phyloP scores from a whole-genome alignment of 805 yeast species.

The Candida ortonii region DNA sequence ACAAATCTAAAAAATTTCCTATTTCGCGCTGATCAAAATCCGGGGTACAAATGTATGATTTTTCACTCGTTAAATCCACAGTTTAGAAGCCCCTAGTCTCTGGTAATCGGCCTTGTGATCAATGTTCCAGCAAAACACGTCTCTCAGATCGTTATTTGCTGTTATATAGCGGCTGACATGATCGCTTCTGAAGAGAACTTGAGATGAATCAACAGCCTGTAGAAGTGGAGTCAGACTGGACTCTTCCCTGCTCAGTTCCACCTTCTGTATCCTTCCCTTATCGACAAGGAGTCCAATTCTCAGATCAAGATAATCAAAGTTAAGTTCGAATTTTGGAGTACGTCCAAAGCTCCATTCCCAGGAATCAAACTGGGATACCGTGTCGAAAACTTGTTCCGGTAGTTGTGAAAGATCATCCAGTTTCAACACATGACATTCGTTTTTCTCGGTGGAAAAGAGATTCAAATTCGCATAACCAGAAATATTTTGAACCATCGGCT shows the following conservation, averaged over 20 bases:
- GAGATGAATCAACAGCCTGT: conserved; percentile 6
- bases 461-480: conserved; percentile 15
- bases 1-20: conserved; percentile 11
- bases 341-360: conserved; percentile 78
- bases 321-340: conserved; percentile 71
- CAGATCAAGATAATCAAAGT: conserved; percentile 34
- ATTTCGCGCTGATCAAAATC: conserved; percentile 11
- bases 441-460: conserved; percentile 6
- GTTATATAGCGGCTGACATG: conserved; percentile 13
- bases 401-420: conserved; percentile 25
- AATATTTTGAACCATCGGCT: conserved; percentile 9
- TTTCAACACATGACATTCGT: conserved; percentile 22
- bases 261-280: conserved; percentile 38
- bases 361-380: conserved; percentile 41
- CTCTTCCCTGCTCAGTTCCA: conserved; percentile 15
- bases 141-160: conserved; percentile 10
- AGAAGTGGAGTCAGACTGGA: conserved; percentile 13
- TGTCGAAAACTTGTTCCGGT: conserved; percentile 39
- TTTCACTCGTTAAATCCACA: not conserved
- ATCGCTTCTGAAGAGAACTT: conserved; percentile 22
- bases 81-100: conserved; percentile 5
- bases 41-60: no score
- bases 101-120: conserved; percentile 24
- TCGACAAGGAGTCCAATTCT: conserved; percentile 43
- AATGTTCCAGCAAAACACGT: conserved; percentile 27